Evolutionary conservation across 805 yeast genomes (phyloP).

Genomic region (Candida patagonica): DNA sequence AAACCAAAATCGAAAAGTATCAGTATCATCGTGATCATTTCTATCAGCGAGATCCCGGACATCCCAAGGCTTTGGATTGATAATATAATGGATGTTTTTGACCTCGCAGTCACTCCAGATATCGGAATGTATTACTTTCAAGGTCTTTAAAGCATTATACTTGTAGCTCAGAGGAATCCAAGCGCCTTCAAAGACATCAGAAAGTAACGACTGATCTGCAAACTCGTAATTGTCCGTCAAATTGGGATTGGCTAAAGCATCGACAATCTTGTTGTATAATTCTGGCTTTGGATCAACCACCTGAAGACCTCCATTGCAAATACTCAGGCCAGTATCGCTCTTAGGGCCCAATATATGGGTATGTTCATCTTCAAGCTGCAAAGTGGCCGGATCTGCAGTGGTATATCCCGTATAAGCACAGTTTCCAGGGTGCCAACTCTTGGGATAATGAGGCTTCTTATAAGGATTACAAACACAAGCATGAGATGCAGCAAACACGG

Average conservation of each 20-base stretch:
- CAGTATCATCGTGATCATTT: slow-evolving; percentile 33
- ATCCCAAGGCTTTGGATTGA: slow-evolving; percentile 57
- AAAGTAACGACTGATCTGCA: slow-evolving; percentile 49
- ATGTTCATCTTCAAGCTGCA: slow-evolving; percentile 9
- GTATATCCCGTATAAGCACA: slow-evolving; percentile 37
- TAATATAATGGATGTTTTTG: slow-evolving; percentile 48
- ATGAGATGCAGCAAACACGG: slow-evolving; percentile 47
- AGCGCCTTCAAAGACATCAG: slow-evolving; percentile 41
- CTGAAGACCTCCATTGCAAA: slow-evolving; percentile 53
- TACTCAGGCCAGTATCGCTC: slow-evolving; percentile 33
- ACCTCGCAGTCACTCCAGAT: slow-evolving; percentile 41
- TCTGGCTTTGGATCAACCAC: slow-evolving; percentile 37
- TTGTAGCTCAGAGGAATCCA: slow-evolving; percentile 47
- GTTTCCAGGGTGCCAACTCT: slow-evolving; percentile 41
- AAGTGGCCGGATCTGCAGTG: slow-evolving; percentile 2
- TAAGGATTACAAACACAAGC: slow-evolving; percentile 58
- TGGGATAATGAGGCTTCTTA: slow-evolving; percentile 43
- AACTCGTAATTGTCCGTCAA: slow-evolving; percentile 38
- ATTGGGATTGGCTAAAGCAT: slow-evolving; percentile 32
- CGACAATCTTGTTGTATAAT: slow-evolving; percentile 33
- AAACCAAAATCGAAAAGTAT: slow-evolving; percentile 46
- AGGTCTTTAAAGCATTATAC: slow-evolving; percentile 50
- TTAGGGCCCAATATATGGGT: slow-evolving; percentile 34
- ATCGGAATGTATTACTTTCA: slow-evolving; percentile 35
- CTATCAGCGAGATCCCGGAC: slow-evolving; percentile 23